Conservation (phyloP, 176 grass and related monocot species). For the Puya raimondii region DNA sequence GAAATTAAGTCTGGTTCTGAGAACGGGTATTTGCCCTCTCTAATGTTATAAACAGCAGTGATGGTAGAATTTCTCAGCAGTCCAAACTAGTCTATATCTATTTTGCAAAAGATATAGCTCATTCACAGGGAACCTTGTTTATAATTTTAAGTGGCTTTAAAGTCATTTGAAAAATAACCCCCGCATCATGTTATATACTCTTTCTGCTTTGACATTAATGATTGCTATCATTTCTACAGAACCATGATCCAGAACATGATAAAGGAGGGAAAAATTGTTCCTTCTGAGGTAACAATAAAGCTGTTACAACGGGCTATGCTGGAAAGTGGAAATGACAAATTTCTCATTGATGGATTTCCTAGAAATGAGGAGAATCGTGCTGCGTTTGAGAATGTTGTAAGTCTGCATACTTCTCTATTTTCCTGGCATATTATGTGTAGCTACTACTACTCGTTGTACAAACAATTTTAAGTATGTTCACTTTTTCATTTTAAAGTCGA, state of each 20-base stretch:
- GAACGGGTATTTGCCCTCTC: slow-evolving; percentile 43
- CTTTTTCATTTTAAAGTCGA: slow-evolving; percentile 4
- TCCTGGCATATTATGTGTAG: slow-evolving; percentile 1
- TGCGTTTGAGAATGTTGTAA: slow-evolving; percentile 74
- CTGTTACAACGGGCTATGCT: slow-evolving; percentile 71
- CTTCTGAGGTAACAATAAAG: slow-evolving; percentile 85
- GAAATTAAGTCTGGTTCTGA: slow-evolving; percentile 79
- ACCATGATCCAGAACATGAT: slow-evolving; percentile 98
- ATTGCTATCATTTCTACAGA: slow-evolving; percentile 32
- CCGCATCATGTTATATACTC: slow-evolving; percentile 1
- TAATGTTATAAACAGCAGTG: slow-evolving; percentile 6
- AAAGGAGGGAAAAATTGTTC: slow-evolving; percentile 92
- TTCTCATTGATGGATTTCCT: slow-evolving; percentile 84
- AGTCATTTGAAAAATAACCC: background rate
- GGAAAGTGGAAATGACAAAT: slow-evolving; percentile 68
- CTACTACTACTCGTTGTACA: background rate
- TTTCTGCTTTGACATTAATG: slow-evolving; percentile 9
- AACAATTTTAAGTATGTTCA: background rate
- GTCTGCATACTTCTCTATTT: background rate
- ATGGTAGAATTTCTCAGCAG: background rate
- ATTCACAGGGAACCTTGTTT: background rate
- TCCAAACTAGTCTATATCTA: background rate
- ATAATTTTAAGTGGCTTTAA: background rate
- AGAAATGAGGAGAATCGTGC: slow-evolving; percentile 94
- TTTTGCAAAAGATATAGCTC: background rate